These are phyloP conservation scores for Penicillium sp. DNA, from an alignment of 2,329 filamentous ascomycete genomes.

Conservation along the genomic window DNA sequence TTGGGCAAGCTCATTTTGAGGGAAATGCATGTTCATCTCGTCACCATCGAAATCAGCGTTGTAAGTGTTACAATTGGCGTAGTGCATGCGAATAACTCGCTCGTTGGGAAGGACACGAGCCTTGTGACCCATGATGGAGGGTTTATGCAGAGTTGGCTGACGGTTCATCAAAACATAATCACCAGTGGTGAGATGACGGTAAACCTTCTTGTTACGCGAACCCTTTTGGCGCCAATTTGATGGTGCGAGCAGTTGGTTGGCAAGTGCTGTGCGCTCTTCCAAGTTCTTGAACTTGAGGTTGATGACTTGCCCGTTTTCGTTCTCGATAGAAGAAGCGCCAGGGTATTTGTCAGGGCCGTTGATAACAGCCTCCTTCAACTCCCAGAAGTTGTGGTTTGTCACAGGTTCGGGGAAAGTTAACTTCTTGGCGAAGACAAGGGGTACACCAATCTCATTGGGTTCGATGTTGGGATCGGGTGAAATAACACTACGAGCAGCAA, in stretches of 20 bases:
- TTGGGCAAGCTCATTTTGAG: constrained; percentile 91
- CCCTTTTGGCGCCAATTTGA: constrained; percentile 72
- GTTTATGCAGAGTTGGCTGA: constrained; percentile 95
- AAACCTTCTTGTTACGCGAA: constrained; percentile 89
- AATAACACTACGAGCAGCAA: constrained; percentile 94
- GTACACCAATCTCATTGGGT: constrained; percentile 97
- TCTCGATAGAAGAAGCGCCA: constrained; percentile 90
- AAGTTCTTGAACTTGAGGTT: constrained; percentile 82
- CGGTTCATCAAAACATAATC: constrained; percentile 99
- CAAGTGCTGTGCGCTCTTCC: constrained; percentile 83
- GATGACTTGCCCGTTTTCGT: constrained; percentile 88
- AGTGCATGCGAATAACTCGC: constrained; percentile 98
- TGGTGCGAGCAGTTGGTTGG: constrained; percentile 88
- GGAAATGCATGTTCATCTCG: constrained; percentile 99
- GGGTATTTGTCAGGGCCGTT: constrained; percentile 94
- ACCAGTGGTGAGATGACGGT: constrained; percentile 91
- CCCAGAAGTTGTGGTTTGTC: constrained; percentile 94
- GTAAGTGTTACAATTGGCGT: constrained; percentile 99
- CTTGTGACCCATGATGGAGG: constrained; percentile 97
- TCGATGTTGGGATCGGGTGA: constrained; percentile 98
- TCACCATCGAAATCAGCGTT: constrained; percentile 99
- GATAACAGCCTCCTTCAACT: constrained; percentile 92
- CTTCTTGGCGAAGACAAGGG: constrained; percentile 95
- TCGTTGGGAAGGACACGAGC: constrained; percentile 89
- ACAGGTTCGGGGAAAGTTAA: constrained; percentile 96